phyloP scores from a whole-genome alignment of 768 basidiomycete genomes.

The Lactarius hengduanensis region DNA sequence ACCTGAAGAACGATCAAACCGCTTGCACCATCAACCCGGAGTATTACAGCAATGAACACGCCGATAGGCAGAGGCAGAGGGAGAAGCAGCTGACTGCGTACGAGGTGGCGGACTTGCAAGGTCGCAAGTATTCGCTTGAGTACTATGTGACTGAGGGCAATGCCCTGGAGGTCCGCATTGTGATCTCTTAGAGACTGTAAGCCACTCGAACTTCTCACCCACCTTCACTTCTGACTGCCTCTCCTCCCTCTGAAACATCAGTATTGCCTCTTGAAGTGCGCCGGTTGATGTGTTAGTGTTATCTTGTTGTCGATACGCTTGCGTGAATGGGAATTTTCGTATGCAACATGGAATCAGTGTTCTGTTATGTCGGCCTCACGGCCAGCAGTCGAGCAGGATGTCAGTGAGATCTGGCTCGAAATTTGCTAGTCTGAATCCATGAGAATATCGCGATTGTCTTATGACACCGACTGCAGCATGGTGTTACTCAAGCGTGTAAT shows the following conservation, averaged over 20 bases:
- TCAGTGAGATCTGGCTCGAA: background rate
- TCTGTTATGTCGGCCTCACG: no score
- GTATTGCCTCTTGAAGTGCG: no score
- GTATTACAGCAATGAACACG: background rate
- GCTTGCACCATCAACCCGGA: conserved; percentile 11
- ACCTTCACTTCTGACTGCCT: background rate
- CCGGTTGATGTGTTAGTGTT: no score
- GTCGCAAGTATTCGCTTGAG: background rate
- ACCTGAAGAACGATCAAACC: conserved; percentile 28
- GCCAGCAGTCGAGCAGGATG: background rate
- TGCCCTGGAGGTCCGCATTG: background rate
- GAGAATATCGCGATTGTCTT: background rate
- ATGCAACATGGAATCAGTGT: no score
- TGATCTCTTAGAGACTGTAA: background rate
- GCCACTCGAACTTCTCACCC: background rate
- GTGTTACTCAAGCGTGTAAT: background rate
- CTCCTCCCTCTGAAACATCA: background rate
- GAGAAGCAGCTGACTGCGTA: conserved; percentile 8
- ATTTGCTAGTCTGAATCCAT: background rate
- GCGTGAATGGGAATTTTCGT: no score
- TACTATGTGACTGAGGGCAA: background rate
- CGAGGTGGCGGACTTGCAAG: background rate
- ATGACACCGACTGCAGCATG: no score
- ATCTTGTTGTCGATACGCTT: no score
- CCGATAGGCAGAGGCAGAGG: background rate